Conservation (phyloP, 176 grass and related monocot genomes). For the Tillandsia leiboldiana region DNA sequence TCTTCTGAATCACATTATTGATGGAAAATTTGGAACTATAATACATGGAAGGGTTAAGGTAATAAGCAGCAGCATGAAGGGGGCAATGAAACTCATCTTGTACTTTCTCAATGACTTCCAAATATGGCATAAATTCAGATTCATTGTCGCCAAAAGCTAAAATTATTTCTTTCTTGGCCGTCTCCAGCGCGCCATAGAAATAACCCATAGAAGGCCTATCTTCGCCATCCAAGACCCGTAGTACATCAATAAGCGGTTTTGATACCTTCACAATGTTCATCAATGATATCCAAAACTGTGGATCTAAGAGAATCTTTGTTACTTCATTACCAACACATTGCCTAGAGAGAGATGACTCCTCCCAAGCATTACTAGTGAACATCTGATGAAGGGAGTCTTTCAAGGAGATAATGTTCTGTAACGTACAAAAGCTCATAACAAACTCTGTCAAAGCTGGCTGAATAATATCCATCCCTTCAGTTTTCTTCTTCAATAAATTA, state of each 20-base stretch:
- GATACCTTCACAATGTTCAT: conserved; percentile 29
- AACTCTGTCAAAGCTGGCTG: conserved; percentile 12
- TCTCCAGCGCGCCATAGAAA: conserved; percentile 29
- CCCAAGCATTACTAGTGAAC: conserved; percentile 27
- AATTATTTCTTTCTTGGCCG: conserved; percentile 32
- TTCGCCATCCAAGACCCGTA: conserved; percentile 21
- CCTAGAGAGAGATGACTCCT: conserved; percentile 25
- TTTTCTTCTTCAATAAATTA: conserved; percentile 28
- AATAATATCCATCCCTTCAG: conserved; percentile 31
- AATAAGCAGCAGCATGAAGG: conserved; percentile 35
- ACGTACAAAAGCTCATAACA: conserved; percentile 30
- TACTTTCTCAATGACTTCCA: conserved; percentile 19
- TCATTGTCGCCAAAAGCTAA: conserved; percentile 29
- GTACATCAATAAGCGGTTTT: conserved; percentile 18
- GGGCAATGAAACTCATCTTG: conserved; percentile 28
- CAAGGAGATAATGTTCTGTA: conserved; percentile 23
- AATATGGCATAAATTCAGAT: conserved; percentile 26
- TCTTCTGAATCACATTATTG: conserved; percentile 19
- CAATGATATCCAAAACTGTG: conserved; percentile 30
- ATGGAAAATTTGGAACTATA: conserved; percentile 24
- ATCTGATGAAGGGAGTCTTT: conserved; percentile 31
- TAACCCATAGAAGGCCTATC: conserved; percentile 38
- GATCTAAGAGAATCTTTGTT: conserved; percentile 29
- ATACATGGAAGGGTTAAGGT: conserved; percentile 29
- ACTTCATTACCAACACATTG: conserved; percentile 17